Conservation (phyloP, 2,329 filamentous ascomycete species). For the Cephalotrichum gorgonifer region DNA sequence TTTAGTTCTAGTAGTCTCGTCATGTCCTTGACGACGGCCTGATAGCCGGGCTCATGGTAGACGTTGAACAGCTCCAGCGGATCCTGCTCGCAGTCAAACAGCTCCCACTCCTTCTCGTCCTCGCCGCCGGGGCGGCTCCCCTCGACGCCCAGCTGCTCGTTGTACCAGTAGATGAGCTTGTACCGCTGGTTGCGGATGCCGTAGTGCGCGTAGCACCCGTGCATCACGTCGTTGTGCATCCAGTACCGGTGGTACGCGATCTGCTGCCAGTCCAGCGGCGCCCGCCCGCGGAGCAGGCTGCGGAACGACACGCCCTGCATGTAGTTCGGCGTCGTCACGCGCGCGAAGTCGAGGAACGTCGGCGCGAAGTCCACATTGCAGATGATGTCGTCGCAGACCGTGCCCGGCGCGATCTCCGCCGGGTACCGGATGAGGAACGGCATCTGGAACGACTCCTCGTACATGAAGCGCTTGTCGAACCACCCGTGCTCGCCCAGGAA, state of each 20-base stretch:
- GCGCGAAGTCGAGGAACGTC: slow-evolving; percentile 35
- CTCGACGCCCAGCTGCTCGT: slow-evolving; percentile 32
- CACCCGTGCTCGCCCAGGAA: slow-evolving; percentile 47
- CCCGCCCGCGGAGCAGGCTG: slow-evolving; percentile 21
- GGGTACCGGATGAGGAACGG: slow-evolving; percentile 39
- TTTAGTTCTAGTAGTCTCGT: slow-evolving; percentile 31
- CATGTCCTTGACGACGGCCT: slow-evolving; percentile 26
- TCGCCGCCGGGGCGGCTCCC: slow-evolving; percentile 29
- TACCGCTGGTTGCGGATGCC: slow-evolving; percentile 39
- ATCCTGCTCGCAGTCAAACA: slow-evolving; percentile 41
- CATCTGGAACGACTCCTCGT: slow-evolving; percentile 47
- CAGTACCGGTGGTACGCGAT: slow-evolving; percentile 44
- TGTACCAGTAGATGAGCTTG: slow-evolving; percentile 48
- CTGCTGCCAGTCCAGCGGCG: slow-evolving; percentile 35
- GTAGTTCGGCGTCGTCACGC: slow-evolving; percentile 28
- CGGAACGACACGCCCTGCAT: slow-evolving; percentile 41
- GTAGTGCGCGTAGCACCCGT: slow-evolving; percentile 40
- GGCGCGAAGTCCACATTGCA: slow-evolving; percentile 45
- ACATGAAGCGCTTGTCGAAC: slow-evolving; percentile 50
- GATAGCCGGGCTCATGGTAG: slow-evolving; percentile 27
- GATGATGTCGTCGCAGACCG: slow-evolving; percentile 35
- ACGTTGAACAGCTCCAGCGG: slow-evolving; percentile 37
- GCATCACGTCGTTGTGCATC: slow-evolving; percentile 42
- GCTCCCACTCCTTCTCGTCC: slow-evolving; percentile 39
- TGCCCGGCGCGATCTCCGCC: slow-evolving; percentile 23